Base-by-base conservation (phyloP, 768 basidiomycete genomes). In the Suillus weaverae region DNA sequence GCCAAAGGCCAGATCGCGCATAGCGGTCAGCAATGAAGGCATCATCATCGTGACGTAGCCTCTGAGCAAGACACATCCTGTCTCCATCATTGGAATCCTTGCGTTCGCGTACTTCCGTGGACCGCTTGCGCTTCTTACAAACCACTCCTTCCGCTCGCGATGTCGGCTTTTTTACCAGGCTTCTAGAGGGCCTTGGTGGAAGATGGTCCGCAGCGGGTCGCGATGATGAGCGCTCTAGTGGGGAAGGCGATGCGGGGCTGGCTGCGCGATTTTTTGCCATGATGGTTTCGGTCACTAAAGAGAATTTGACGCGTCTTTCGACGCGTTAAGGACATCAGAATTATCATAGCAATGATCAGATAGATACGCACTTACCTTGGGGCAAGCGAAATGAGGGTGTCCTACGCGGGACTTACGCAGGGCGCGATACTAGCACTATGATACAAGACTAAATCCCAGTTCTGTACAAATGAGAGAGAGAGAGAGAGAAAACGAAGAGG, bases 121-220 rank as follows among this genome's bases (percentile, higher is more conserved):
- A 59, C 26, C 57, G 57, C 57, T 59, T 59, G 39, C 57, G 57
- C 57, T 59, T 59, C 30, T 59, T 59, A 41, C 57, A 59, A 30
- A 59, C 57, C 10, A 41, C 39, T 13, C 57, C 57, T 41, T 59
- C 57, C 11, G 18, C 57, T 59, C 57, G 57, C 11, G 57, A 59
- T 13, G 39, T 30, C 18, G 22, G 3, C 30, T 59, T 59, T 59
- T 59, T 59, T 30, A 41, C 18, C 18, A 59, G 57, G 30, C 39
- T 41, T 39, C 57, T 41, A 26, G 39, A 59, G 26, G 57, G 57
- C n/a, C 39, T 59, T 41, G 16, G 39, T 41, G 57, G 57, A 41
- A 59, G 57, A 30, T 59, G 39, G 18, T 41, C 38, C 57, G 39
- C 39, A 10, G 57, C 39, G 39, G 39, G 10, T 59, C 57, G 57